Evolutionary conservation across 352 stramenopile genomes (phyloP).

Genomic region (Aphanomyces euteiches): DNA sequence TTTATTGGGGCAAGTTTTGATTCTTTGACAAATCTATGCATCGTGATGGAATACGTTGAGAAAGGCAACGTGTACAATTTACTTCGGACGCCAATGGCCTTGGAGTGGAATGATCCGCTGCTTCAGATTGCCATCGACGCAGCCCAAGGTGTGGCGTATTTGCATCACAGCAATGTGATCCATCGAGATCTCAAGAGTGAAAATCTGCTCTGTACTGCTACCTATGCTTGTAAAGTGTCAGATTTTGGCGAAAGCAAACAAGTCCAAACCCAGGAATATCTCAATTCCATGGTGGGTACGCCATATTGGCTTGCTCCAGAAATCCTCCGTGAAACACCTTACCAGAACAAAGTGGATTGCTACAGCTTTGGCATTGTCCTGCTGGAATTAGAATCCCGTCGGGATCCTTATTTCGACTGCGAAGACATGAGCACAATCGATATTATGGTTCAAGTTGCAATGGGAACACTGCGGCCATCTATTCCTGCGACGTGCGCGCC

Average conservation of each 20-base stretch:
- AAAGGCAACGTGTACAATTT: slow-evolving; percentile 62
- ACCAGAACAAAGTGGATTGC: slow-evolving; percentile 79
- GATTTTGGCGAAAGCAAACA: slow-evolving; percentile 79
- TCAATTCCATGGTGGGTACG: slow-evolving; percentile 76
- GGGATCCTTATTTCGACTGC: slow-evolving; percentile 65
- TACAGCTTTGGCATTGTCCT: slow-evolving; percentile 88
- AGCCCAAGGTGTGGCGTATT: slow-evolving; percentile 70
- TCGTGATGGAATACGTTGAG: slow-evolving; percentile 78
- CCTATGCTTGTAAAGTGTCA: slow-evolving; percentile 76
- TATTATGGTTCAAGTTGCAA: slow-evolving; percentile 75
- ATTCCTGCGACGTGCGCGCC: slow-evolving; percentile 60
- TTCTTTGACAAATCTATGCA: slow-evolving; percentile 68
- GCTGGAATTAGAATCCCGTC: slow-evolving; percentile 73
- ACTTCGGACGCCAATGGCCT: slow-evolving; percentile 53
- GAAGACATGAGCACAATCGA: slow-evolving; percentile 64
- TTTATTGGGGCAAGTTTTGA: slow-evolving; percentile 84
- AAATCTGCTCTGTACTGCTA: slow-evolving; percentile 69
- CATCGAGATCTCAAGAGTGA: slow-evolving; percentile 82
- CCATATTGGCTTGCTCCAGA: slow-evolving; percentile 84
- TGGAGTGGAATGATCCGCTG: slow-evolving; percentile 73
- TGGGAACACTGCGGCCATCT: slow-evolving; percentile 52
- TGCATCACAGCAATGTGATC: slow-evolving; percentile 79
- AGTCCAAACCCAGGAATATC: slow-evolving; percentile 38
- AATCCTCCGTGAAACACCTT: slow-evolving; percentile 75
- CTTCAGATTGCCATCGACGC: slow-evolving; percentile 80